Evolutionary conservation across 1,284 basidiomycete genomes (phyloP).

Genomic region (Rhodotorula sp.): DNA sequence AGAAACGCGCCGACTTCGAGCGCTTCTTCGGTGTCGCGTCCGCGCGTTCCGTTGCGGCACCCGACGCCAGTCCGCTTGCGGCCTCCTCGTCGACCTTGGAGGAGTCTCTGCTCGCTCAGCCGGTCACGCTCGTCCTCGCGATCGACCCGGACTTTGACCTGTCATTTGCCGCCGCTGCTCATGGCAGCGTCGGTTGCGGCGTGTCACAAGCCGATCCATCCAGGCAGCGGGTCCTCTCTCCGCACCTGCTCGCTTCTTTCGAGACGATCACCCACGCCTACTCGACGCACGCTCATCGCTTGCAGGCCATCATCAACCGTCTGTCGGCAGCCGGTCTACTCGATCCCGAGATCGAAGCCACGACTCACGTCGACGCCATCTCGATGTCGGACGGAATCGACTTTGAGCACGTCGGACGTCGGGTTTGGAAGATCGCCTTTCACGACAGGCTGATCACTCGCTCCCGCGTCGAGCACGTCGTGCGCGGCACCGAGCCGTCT

Average conservation of each 20-base stretch:
- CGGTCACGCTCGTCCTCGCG: conserved; percentile 32
- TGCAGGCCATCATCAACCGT: conserved; percentile 25
- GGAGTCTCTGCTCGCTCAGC: neutral
- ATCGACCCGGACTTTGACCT: conserved; percentile 31
- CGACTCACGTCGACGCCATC: neutral
- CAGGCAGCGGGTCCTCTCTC: conserved; percentile 20
- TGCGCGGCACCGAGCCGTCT: neutral
- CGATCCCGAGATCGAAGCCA: conserved; percentile 15
- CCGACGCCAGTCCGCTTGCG: neutral
- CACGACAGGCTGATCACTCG: conserved; percentile 18
- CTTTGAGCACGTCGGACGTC: conserved; percentile 1
- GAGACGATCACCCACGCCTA: conserved; percentile 22
- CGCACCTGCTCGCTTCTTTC: conserved; percentile 19
- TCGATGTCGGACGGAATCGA: neutral
- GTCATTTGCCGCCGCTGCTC: neutral
- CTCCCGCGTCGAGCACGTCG: conserved; percentile 3
- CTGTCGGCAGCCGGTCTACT: conserved; percentile 26
- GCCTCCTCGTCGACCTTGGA: neutral
- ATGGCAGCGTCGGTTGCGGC: neutral
- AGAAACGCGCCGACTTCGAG: conserved; percentile 26
- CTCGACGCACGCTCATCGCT: conserved; percentile 23
- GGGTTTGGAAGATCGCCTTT: conserved; percentile 13
- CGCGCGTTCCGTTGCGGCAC: neutral
- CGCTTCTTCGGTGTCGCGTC: conserved; percentile 21
- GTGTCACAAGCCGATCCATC: neutral